Evolutionary conservation across 495 filamentous ascomycete species (phyloP).

Genomic region (Neurospora sublineolata): DNA sequence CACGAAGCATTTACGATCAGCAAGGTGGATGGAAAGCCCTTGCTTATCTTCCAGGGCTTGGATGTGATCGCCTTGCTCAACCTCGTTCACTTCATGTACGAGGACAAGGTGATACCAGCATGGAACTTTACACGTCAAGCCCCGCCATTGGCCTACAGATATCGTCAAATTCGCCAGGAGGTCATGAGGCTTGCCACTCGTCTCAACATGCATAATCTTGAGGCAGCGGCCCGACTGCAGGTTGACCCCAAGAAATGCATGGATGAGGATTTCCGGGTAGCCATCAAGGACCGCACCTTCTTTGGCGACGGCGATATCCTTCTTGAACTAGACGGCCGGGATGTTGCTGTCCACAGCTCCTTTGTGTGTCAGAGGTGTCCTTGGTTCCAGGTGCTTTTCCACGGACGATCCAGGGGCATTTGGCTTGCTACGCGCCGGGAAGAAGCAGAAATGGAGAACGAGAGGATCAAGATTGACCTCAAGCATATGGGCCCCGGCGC

Average conservation of each 20-base stretch:
- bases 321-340: constrained; percentile 58
- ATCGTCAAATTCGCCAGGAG: constrained; percentile 67
- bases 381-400: constrained; percentile 83
- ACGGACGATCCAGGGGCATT: constrained; percentile 67
- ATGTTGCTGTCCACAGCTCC: constrained; percentile 59
- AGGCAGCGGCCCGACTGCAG: constrained; percentile 66
- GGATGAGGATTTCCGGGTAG: constrained; percentile 54
- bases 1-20: constrained; percentile 50
- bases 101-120: constrained; percentile 66
- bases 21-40: constrained; percentile 34
- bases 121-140: constrained; percentile 64
- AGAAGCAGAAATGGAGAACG: constrained; percentile 20
- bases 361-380: constrained; percentile 77
- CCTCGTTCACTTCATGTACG: constrained; percentile 68
- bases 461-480: constrained; percentile 61
- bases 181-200: constrained; percentile 66
- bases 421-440: constrained; percentile 68
- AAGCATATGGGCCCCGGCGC: constrained; percentile 60
- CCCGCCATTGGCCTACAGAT: constrained; percentile 51
- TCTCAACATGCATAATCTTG: constrained; percentile 55
- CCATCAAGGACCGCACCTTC: constrained; percentile 54
- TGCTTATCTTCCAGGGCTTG: constrained; percentile 51
- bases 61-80: constrained; percentile 71
- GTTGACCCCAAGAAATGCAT: constrained; percentile 49
- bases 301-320: constrained; percentile 65